Percentiles rank a stretch among this genome's conserved stretches.
These are phyloP conservation scores for Penicillium sp. DNA, from an alignment of 2,329 filamentous ascomycete genomes.

Conservation along the genomic window DNA sequence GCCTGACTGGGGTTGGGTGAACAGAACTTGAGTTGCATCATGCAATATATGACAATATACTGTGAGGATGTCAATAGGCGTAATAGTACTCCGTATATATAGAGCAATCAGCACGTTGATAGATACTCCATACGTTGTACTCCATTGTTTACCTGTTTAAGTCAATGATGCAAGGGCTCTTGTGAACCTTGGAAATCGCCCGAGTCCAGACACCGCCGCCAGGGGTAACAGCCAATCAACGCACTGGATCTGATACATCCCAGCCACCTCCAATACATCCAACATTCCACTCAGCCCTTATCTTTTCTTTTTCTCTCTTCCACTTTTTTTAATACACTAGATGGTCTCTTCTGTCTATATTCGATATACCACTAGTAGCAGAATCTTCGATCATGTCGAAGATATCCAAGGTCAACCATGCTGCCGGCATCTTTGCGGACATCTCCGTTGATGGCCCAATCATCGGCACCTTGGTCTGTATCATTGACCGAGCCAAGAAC, in stretches of 20 bases:
- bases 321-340: slow-evolving; percentile 11
- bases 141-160: neutral
- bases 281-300: slow-evolving; percentile 21
- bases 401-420: slow-evolving; percentile 67
- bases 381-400: slow-evolving; percentile 35
- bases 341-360: slow-evolving; percentile 5
- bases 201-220: slow-evolving; percentile 14
- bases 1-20: slow-evolving; percentile 2
- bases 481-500: slow-evolving; percentile 95
- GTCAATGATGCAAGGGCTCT: slow-evolving; percentile 15
- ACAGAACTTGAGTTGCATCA: neutral
- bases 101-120: too few relatives aligned
- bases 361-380: slow-evolving; percentile 1
- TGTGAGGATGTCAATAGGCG: neutral
- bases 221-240: slow-evolving; percentile 24
- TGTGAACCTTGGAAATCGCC: slow-evolving; percentile 1
- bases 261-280: slow-evolving; percentile 26
- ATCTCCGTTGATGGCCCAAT: slow-evolving; percentile 89
- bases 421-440: slow-evolving; percentile 90
- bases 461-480: slow-evolving; percentile 87
- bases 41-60: neutral
- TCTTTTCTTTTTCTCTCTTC: slow-evolving; percentile 17
- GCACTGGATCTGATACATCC: neutral
- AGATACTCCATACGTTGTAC: too few relatives aligned
- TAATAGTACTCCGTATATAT: neutral